Percentiles rank a stretch among this genome's conserved stretches.
Evolutionary conservation across 2,329 filamentous ascomycete species (phyloP).

Genomic region (Xylaria sp.): DNA sequence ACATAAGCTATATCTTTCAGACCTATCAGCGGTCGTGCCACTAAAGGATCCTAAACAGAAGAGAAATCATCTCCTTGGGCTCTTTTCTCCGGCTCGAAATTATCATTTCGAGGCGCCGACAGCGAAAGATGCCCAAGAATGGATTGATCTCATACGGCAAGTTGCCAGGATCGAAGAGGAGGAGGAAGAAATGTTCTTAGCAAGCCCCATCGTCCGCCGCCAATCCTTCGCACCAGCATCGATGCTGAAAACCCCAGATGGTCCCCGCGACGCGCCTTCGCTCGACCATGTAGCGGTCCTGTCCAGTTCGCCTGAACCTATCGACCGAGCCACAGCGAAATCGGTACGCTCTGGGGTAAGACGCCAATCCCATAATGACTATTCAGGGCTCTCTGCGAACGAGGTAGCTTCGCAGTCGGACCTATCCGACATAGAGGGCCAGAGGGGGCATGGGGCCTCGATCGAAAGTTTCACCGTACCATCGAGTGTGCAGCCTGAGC

Average conservation of each 20-base stretch:
- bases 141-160: constrained; percentile 82
- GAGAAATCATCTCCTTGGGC: constrained; percentile 86
- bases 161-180: constrained; percentile 89
- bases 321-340: constrained; percentile 53
- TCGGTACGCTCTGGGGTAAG: constrained; percentile 51
- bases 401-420: constrained; percentile 85
- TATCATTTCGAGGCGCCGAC: constrained; percentile 86
- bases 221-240: constrained; percentile 54
- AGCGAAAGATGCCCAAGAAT: constrained; percentile 80
- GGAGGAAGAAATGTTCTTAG: constrained; percentile 82
- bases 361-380: constrained; percentile 72
- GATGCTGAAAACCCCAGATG: constrained; percentile 42
- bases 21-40: constrained; percentile 89
- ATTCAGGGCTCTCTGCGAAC: constrained; percentile 70
- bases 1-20: constrained; percentile 86
- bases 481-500: constrained; percentile 50
- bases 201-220: constrained; percentile 69
- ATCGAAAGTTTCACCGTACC: constrained; percentile 61
- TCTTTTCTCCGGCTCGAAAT: constrained; percentile 91
- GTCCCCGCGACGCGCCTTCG: constrained; percentile 35
- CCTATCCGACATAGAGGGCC: constrained; percentile 76
- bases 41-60: constrained; percentile 91
- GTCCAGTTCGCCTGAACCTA: constrained; percentile 71
- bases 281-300: constrained; percentile 56
- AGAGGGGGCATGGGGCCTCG: constrained; percentile 61